Base-by-base conservation (phyloP, 2,329 filamentous ascomycete species). In the Sphaerostilbella broomeana region DNA sequence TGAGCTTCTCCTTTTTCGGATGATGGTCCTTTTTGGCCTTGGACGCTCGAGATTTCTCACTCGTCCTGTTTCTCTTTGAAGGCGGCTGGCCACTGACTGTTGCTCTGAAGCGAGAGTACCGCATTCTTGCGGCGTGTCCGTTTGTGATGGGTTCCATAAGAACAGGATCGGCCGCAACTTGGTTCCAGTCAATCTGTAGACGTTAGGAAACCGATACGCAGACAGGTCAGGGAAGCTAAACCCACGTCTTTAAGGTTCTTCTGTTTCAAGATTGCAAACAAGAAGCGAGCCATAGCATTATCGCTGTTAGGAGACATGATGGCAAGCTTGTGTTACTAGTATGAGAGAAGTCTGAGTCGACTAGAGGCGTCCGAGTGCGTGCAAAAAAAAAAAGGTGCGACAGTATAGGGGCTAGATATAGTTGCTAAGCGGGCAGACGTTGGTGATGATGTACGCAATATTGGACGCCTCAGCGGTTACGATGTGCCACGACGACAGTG, bases 171-270 rank as follows among this genome's bases (percentile, higher is more conserved):
- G 63, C 56, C 38, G 75, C 75, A 30, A 79, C 75, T 52, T 67
- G 58, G 44, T 71, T 70, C 75, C 75, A 79, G 54, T 79, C 70
- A 51, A 79, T 75, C 75, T 79, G 40, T 16, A 34, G 18, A 30
- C 39, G 50, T 52, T 40, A 48, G 42, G 42, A n/a, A n/a, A 21
- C 26, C n/a, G 13, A 17, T 22, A 19, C 13, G 29, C 21, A 34
- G 32, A 20, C 10, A 26, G 19, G 24, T 6, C 13, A 25, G 24
- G 8, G 2, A 4, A 22, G 13, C 15, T 16, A 44, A 26, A 65
- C 75, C 67, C 58, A 79, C 75, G 60, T 78, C 72, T 52, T 76
- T 78, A 37, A 78, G 67, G 42, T 67, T 72, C 59, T 76, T 77
- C 59, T 79, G 75, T 56, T 69, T 68, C 43, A 79, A 51, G 43